Base-by-base conservation (phyloP, 192 early-diverging fungal genomes). In the Coemansia sp. region DNA sequence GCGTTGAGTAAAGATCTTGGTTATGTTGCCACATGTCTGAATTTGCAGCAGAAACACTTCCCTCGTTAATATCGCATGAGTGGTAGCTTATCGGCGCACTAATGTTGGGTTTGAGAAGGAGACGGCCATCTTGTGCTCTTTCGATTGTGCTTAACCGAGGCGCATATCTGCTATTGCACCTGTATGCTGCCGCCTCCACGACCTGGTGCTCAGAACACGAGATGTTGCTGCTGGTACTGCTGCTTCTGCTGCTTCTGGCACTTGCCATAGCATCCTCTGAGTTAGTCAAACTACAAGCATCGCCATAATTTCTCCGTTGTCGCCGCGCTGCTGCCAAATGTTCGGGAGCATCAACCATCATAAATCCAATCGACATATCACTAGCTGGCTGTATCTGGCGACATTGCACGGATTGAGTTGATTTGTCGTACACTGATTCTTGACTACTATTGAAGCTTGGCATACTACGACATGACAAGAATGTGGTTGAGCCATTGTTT, bases 101-200 rank as follows among this genome's bases (percentile, higher is more conserved):
- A 29, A 25, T 24, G 14, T 23, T 30, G 25, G 63, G 54, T 39
- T 55, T 55, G 19, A 80, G 67, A 23, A 65, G 51, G 6, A 80
- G 54, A 31, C 66, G 61, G 0, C 78, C 78, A 25, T 80, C 78
- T 6, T 80, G 58, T 6, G 51, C 65, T 7, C 78, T 65, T 54
- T 75, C 78, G 29, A 80, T 62, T 17, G 72, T 80, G 33, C 78
- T 80, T 11, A 80, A 67, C 21, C 78, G 60, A 19, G 78, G 78
- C 11, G 73, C 73, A 24, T 63, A 72, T 21, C 60, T 66, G 57
- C 57, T 64, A 56, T 59, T 72, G 52, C 73, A 80, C 4, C 65
- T 39, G 31, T 75, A 75, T 4, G 78, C 69, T 3, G 57, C 24
- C 9, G 58, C 7, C 19, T 71, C 69, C n/a, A 75, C 61, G 5